phyloP scores from a whole-genome alignment of 768 basidiomycete species.

The Collybia sordida region DNA sequence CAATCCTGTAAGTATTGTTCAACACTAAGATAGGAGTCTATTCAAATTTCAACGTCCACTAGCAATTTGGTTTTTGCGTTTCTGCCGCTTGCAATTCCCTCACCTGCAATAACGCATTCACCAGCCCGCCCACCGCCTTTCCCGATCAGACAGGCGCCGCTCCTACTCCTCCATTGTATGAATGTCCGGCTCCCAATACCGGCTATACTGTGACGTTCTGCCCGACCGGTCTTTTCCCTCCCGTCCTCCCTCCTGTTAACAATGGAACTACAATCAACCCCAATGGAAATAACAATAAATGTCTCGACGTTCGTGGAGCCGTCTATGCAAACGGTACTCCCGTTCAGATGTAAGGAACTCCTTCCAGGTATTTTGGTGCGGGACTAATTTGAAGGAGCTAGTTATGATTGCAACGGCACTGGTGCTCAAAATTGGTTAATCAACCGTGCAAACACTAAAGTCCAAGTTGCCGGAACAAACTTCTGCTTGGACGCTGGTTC shows the following conservation, averaged over 20 bases:
- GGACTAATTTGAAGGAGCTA: constrained; percentile 2
- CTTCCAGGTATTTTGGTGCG: background rate
- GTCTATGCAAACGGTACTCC: constrained; percentile 29
- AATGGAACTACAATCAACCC: constrained; percentile 23
- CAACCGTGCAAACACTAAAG: constrained; percentile 21
- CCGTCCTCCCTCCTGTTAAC: constrained; percentile 11
- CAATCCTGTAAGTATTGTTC: constrained; percentile 9
- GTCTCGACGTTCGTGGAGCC: constrained; percentile 31
- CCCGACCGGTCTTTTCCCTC: constrained; percentile 20
- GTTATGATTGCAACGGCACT: constrained; percentile 33
- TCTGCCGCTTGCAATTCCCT: constrained; percentile 18
- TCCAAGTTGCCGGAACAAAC: constrained; percentile 26
- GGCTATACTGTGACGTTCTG: constrained; percentile 30
- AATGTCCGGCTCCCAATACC: constrained; percentile 16
- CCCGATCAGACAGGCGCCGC: constrained; percentile 13
- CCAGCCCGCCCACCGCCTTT: constrained; percentile 22
- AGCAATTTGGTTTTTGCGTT: constrained; percentile 22
- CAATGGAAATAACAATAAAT: constrained; percentile 23
- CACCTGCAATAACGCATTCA: constrained; percentile 23
- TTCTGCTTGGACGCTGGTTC: constrained; percentile 36
- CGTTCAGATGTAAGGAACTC: constrained; percentile 30
- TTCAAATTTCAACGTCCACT: background rate
- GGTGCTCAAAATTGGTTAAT: constrained; percentile 29
- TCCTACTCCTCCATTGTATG: constrained; percentile 19
- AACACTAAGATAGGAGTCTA: background rate